phyloP scores from a whole-genome alignment of 2,329 filamentous ascomycete genomes.

The Thyridium curvatum region DNA sequence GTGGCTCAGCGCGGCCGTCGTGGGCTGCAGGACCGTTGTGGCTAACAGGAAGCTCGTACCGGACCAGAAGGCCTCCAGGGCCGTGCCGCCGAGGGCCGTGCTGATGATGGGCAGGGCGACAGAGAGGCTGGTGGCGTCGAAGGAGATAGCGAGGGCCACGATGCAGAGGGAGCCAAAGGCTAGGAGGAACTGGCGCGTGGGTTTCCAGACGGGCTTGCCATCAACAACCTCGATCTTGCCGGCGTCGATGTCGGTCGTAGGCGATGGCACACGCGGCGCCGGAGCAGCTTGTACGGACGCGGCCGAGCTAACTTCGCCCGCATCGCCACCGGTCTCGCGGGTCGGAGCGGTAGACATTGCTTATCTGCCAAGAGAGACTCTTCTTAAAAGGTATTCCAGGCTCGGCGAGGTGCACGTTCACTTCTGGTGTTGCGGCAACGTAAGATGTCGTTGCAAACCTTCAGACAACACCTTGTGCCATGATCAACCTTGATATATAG shows the following conservation, averaged over 20 bases:
- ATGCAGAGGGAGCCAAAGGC: conserved; percentile 45
- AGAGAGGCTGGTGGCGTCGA: conserved; percentile 60
- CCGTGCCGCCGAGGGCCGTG: conserved; percentile 41
- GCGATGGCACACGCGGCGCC: background rate
- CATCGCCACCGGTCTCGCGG: too few relatives aligned
- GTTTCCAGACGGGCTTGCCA: conserved; percentile 19
- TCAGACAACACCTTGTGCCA: too few relatives aligned
- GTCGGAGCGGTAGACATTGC: too few relatives aligned
- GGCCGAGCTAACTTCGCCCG: too few relatives aligned
- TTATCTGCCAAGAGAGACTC: too few relatives aligned
- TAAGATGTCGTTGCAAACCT: too few relatives aligned
- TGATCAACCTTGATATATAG: too few relatives aligned
- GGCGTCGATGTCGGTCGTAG: conserved; percentile 2
- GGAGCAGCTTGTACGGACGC: too few relatives aligned
- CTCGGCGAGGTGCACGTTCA: too few relatives aligned
- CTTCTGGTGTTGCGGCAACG: too few relatives aligned
- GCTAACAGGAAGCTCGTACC: conserved; percentile 65
- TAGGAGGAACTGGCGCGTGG: conserved; percentile 31
- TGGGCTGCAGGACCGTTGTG: conserved; percentile 52
- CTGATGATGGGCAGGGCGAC: conserved; percentile 53
- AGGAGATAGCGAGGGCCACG: conserved; percentile 54
- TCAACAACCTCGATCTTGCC: conserved; percentile 10
- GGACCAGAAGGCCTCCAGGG: conserved; percentile 63
- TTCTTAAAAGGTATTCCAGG: too few relatives aligned
- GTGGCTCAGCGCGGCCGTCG: conserved; percentile 24